Conservation (phyloP, 1,284 basidiomycete genomes). For the Moesziomyces globuligerus region DNA sequence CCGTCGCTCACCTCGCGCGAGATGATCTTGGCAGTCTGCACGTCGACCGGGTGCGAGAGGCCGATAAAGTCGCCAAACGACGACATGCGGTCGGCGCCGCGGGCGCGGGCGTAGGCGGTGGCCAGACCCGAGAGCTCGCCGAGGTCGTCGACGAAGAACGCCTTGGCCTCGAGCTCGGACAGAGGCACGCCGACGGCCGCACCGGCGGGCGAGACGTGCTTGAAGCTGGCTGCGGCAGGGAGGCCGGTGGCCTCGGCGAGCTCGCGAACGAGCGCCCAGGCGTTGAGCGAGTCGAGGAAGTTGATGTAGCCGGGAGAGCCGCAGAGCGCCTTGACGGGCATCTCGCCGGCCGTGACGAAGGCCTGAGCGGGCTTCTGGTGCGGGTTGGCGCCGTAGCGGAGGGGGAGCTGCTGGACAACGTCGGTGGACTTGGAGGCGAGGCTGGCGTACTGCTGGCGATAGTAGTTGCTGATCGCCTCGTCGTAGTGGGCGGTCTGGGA, state of each 20-base stretch:
- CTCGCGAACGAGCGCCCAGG: conserved; percentile 95
- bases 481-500: conserved; percentile 96
- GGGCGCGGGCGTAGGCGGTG: conserved; percentile 92
- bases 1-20: conserved; percentile 98
- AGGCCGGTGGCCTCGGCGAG: conserved; percentile 81
- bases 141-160: conserved; percentile 95
- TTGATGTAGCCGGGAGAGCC: conserved; percentile 99
- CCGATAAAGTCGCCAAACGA: conserved; percentile 99
- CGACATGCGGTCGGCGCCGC: conserved; percentile 98
- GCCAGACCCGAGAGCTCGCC: conserved; percentile 89
- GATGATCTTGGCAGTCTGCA: conserved; percentile 94
- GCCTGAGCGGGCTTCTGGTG: conserved; percentile 99
- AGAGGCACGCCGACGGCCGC: conserved; percentile 79
- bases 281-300: conserved; percentile 96
- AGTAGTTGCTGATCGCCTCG: conserved; percentile 94
- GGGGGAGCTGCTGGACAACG: conserved; percentile 74
- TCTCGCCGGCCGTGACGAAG: conserved; percentile 85
- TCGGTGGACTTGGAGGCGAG: conserved; percentile 68
- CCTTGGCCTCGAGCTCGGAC: conserved; percentile 85
- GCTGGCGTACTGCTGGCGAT: conserved; percentile 92
- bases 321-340: conserved; percentile 93
- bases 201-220: conserved; percentile 98
- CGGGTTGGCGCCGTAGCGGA: conserved; percentile 97
- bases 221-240: conserved; percentile 98
- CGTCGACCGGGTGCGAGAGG: conserved; percentile 89